Conservation (phyloP, 208 protist species). For the Leptomonas seymouri region DNA sequence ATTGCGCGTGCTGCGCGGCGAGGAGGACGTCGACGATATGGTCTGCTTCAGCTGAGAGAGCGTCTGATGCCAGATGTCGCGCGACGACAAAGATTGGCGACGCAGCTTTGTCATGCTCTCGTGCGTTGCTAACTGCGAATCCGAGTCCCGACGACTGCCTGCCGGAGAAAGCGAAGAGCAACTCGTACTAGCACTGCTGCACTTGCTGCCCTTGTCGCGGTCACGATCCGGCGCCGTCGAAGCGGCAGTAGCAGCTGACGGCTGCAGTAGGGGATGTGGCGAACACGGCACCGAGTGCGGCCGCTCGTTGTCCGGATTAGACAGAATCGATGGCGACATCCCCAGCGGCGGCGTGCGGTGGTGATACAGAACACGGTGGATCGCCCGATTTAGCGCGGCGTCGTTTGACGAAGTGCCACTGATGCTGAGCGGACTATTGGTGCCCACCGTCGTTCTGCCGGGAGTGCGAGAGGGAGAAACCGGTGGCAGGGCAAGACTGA, state of each 20-base stretch:
- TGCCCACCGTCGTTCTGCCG: background rate
- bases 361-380: slow-evolving; percentile 17
- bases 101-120: background rate
- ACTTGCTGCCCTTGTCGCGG: background rate
- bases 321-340: slow-evolving; percentile 2
- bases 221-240: background rate
- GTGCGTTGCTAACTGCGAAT: background rate
- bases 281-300: background rate
- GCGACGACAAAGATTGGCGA: background rate
- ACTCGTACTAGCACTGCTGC: background rate
- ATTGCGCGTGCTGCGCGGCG: background rate
- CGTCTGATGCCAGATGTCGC: slow-evolving; percentile 15
- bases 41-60: slow-evolving; percentile 14
- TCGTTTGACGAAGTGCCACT: slow-evolving; percentile 10
- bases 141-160: background rate
- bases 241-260: background rate
- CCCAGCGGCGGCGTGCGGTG: background rate
- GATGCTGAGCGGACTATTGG: slow-evolving; percentile 1
- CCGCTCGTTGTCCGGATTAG: background rate
- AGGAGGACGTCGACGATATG: background rate
- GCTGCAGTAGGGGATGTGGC: background rate
- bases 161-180: background rate
- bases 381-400: slow-evolving; percentile 17
- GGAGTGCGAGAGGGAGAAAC: background rate
- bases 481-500: background rate